Percentiles rank a stretch among this genome's conserved stretches.
Conservation (phyloP, 2,329 filamentous ascomycete genomes). For the Kalaharituber pfeilii region DNA sequence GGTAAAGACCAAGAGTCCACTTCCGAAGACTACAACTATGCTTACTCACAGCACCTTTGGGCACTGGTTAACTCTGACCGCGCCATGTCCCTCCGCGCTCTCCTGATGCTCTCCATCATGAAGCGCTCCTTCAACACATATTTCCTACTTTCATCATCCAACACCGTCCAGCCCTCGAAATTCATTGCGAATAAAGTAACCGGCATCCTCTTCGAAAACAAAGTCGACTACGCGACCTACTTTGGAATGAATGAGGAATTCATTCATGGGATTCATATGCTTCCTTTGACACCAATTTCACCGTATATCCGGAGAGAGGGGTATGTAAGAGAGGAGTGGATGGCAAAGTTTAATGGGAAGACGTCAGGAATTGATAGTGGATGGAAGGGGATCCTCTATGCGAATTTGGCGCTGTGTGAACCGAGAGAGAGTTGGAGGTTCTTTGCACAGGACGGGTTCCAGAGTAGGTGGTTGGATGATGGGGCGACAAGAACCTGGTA, state of each 20-base stretch:
- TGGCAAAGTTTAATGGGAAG: constrained; percentile 48
- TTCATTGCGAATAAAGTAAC: constrained; percentile 62
- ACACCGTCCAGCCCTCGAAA: constrained; percentile 20
- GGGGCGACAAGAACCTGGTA: constrained; percentile 79
- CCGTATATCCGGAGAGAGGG: constrained; percentile 17
- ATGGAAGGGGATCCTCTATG: constrained; percentile 71
- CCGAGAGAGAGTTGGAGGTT: constrained; percentile 52
- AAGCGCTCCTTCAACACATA: constrained; percentile 20
- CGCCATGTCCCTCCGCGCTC: constrained; percentile 20
- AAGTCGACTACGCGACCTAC: constrained; percentile 79
- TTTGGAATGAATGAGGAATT: constrained; percentile 33
- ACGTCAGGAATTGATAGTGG: constrained; percentile 45
- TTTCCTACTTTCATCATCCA: constrained; percentile 17
- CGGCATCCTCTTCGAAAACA: constrained; percentile 75
- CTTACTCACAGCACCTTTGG: constrained; percentile 23
- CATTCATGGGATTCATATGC: constrained; percentile 19
- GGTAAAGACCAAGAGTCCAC: constrained; percentile 23
- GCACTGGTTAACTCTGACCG: constrained; percentile 18
- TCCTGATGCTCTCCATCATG: constrained; percentile 21
- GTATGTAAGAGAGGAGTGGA: constrained; percentile 50
- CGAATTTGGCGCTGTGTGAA: constrained; percentile 61
- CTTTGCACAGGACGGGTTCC: constrained; percentile 50
- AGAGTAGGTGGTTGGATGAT: constrained; percentile 55
- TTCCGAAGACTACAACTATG: constrained; percentile 22
- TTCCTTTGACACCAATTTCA: constrained; percentile 16